These are phyloP conservation scores for Colletotrichum nymphaeae DNA, from an alignment of 2,329 filamentous ascomycete genomes.

Conservation along the genomic window DNA sequence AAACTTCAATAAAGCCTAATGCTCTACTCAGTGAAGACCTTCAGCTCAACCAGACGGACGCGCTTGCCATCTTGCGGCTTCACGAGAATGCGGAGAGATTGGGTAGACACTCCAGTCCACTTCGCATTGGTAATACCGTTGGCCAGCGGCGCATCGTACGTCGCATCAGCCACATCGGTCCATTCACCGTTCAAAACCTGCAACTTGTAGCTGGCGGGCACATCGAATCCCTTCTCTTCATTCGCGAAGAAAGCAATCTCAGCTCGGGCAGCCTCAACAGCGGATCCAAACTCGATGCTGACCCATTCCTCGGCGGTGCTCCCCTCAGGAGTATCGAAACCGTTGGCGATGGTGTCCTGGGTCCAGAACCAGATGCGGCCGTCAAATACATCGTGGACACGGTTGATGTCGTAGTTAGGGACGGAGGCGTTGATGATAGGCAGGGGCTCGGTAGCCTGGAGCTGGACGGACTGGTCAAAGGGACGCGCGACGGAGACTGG, in stretches of 20 bases:
- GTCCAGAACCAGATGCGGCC: constrained; percentile 25
- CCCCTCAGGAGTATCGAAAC: background rate
- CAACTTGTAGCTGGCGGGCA: constrained; percentile 9
- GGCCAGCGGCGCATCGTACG: background rate
- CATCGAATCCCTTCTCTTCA: constrained; percentile 15
- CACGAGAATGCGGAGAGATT: constrained; percentile 10
- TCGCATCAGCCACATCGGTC: constrained; percentile 7
- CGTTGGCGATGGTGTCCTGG: constrained; percentile 19
- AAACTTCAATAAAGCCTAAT: no score
- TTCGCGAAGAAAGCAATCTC: constrained; percentile 20
- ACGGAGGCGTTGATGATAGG: constrained; percentile 20
- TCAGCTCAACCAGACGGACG: constrained; percentile 13
- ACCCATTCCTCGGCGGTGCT: constrained; percentile 20
- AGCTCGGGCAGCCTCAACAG: background rate
- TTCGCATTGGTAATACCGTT: constrained; percentile 23
- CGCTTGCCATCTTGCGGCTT: constrained; percentile 14
- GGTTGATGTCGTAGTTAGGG: constrained; percentile 3
- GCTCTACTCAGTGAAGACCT: constrained; percentile 13
- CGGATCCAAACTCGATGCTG: constrained; percentile 8
- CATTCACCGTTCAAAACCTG: constrained; percentile 13
- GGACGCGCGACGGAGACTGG: constrained; percentile 1
- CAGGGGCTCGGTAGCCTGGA: background rate
- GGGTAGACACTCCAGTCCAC: constrained; percentile 1
- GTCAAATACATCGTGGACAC: constrained; percentile 21
- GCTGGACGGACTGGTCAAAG: constrained; percentile 2